Base-by-base conservation (phyloP, 1,284 basidiomycete species). In the Ganoderma resinaceum region DNA sequence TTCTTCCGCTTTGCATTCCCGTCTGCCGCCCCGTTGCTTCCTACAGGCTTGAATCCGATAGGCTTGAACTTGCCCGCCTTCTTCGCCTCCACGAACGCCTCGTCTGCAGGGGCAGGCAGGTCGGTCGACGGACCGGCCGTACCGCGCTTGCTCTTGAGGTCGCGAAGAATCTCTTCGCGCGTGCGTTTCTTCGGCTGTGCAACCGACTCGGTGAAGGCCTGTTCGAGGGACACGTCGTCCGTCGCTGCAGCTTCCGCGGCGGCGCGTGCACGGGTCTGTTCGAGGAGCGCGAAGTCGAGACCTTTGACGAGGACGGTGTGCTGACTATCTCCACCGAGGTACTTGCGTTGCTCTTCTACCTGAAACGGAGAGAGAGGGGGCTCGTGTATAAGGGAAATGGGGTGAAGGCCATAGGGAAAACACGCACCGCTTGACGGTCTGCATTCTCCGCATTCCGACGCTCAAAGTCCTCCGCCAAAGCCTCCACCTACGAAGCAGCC, bases 281-380 rank as follows among this genome's bases (percentile, higher is more conserved):
- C 93, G 9, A 98, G 83, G 3, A 97, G 86, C 0, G 94, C 91
- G 77, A 91, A 88, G 77, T 98, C 96, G 40, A 98, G 89, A n/a
- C 96, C 94, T 75, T 95, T 97, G 52, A 96, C 94, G 4, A 96
- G 87, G 59, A 96, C 88, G 3, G 93, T 91, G 78, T 97, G 94
- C 65, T 91, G 87, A 53, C 89, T 88, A 78, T 97, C 95, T 42
- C 95, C 95, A n/a, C 95, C 95, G 1, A 97, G 87, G 78, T 95
- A 95, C 58, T 85, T 85, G 57, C 95, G 87, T 77, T 95, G 89
- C 67, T 90, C 86, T 65, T 95, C 93, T 20, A 96, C 82, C 90
- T 94, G 66, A n/a, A 66, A 33, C 26, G 20, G 43, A 33, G 55
- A 26, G 4, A 29, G 12, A 35, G 6, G 49, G n/a, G 14, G 23